Percentiles rank a stretch among this genome's conserved stretches.
phyloP scores from a whole-genome alignment of 2,329 filamentous ascomycete species.

The Plenodomus biglobosus region DNA sequence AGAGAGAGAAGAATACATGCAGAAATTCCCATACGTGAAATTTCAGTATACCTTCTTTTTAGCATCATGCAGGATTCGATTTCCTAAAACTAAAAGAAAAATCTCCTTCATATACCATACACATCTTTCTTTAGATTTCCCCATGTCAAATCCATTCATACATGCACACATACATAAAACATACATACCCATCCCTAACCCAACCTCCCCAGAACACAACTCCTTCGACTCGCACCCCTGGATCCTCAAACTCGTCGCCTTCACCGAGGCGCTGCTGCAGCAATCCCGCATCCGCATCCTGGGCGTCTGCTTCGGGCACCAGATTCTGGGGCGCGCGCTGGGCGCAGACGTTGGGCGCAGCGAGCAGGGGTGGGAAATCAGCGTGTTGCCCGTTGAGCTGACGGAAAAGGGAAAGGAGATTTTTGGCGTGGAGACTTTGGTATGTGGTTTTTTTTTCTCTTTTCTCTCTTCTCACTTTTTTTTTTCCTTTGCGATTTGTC shows the following conservation, averaged over 20 bases:
- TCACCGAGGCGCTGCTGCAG: conserved; percentile 61
- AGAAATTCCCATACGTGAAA: no score
- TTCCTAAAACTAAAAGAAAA: no score
- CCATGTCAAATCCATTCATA: no score
- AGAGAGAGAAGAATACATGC: no score
- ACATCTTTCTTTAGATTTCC: no score
- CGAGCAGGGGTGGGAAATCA: conserved; percentile 76
- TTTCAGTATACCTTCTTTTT: no score
- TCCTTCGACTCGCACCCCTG: conserved; percentile 73
- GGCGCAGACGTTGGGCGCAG: conserved; percentile 67
- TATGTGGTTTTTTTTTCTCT: no score
- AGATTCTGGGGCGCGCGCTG: conserved; percentile 75
- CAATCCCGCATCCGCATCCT: conserved; percentile 68
- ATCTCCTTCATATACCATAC: no score
- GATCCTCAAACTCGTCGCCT: conserved; percentile 75
- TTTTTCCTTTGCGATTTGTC: neutral
- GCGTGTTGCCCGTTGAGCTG: conserved; percentile 69
- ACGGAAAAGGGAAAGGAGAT: conserved; percentile 70
- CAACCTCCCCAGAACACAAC: conserved; percentile 70
- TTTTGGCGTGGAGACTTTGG: conserved; percentile 66
- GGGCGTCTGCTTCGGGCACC: conserved; percentile 85
- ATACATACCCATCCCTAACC: no score
- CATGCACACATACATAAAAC: no score
- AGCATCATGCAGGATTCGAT: no score
- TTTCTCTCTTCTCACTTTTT: no score